phyloP scores from a whole-genome alignment of 1,284 basidiomycete species.

The Phellinidium pouzarii region DNA sequence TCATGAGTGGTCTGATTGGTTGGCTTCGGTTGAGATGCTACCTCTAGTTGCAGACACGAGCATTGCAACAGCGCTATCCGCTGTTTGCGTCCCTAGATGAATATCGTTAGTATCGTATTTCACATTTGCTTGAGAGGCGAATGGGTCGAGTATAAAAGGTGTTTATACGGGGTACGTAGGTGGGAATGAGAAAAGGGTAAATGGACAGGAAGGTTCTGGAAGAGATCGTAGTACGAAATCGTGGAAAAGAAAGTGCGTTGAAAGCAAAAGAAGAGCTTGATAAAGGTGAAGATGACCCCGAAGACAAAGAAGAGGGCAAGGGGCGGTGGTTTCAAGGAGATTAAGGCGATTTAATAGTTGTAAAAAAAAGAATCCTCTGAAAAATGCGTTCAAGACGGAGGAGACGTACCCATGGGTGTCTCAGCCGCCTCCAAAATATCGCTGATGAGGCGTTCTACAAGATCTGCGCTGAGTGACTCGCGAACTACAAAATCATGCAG shows the following conservation, averaged over 20 bases:
- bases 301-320: background rate
- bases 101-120: background rate
- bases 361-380: background rate
- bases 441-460: slow-evolving; percentile 37
- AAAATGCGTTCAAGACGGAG: background rate
- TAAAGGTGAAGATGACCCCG: background rate
- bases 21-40: no score
- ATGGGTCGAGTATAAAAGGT: background rate
- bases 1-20: no score
- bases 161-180: background rate
- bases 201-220: background rate
- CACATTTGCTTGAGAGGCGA: background rate
- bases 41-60: no score
- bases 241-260: background rate
- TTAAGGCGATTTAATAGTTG: background rate
- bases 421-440: slow-evolving; percentile 39
- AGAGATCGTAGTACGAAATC: background rate
- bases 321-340: background rate
- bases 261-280: background rate
- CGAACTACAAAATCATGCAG: slow-evolving; percentile 34
- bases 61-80: no score
- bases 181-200: background rate
- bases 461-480: slow-evolving; percentile 44
- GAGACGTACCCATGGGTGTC: slow-evolving; percentile 31
- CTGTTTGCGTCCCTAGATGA: background rate